Evolutionary conservation across 108 stramenopile species (phyloP), one percentile per base, ranked within the genome.

Genomic region (Pseudonitzschia delicatissima): DNA sequence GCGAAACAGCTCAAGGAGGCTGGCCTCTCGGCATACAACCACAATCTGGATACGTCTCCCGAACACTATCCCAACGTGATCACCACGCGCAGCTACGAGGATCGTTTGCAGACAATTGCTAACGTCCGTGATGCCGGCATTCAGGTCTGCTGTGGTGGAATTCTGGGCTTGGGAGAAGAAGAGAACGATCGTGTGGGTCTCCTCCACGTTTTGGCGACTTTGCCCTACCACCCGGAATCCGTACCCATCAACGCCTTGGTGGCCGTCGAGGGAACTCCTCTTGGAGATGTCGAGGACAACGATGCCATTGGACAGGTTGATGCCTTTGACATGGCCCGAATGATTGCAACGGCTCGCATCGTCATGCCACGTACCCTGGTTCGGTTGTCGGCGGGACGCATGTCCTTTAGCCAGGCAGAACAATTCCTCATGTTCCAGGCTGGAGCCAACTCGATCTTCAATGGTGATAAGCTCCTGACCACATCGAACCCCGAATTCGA

Each of bases 311-410:
- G 77, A 49, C 42, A 73, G 33, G 91, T 91, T 21, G 93, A 95
- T 73, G 96, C 88, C 25, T 97, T 95, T 78, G 96, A 96, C 62
- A 98, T 98, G 97, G 90, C 90, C 28, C 85, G 97, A 5, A 96
- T 97, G 97, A 97, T 98, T 74, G 97, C 96, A 53, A 97, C 97
- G 42, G 96, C 97, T 18, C 86, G 97, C 26, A 90, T 97, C 44
- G 94, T 96, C 29, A 97, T 98, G 96, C 97, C 97, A 0, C 86
- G 91, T 20, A 96, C 96, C 42, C 96, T 98, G 97, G 97, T 98
- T 26, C 93, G 97, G 7, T 82, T 98, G 49, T 93, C 92, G 25
- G 97, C 97, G 7, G 97, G 97, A 17, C 86, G 97, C 18, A 72
- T 98, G 35, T 92, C 92, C 57, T 97, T 98, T 70, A 86, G 86